These are phyloP conservation scores for Paraleonurus japonicus DNA, from an alignment of 257 asterid species.

Conservation along the genomic window DNA sequence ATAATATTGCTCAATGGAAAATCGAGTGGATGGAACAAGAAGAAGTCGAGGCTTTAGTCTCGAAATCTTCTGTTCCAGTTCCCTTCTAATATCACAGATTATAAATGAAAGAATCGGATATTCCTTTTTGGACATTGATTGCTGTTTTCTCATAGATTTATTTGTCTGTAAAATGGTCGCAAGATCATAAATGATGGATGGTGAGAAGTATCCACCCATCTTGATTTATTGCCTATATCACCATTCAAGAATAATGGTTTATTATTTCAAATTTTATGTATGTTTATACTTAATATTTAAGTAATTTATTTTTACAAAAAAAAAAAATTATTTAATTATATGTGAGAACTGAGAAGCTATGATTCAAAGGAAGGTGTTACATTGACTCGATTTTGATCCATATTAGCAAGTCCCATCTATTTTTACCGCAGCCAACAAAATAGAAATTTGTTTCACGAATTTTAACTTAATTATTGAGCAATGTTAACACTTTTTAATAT, in stretches of 20 bases:
- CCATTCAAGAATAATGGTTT: background rate
- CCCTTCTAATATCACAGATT: background rate
- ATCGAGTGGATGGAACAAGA: constrained; percentile 39
- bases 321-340: no score
- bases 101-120: background rate
- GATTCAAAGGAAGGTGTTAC: no score
- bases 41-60: constrained; percentile 21
- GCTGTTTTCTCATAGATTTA: background rate
- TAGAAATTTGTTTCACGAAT: no score
- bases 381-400: no score
- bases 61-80: constrained; percentile 18
- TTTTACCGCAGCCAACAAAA: no score
- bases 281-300: no score
- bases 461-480: no score
- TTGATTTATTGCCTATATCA: background rate
- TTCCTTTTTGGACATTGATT: background rate
- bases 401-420: no score
- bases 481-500: no score
- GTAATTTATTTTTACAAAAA: no score
- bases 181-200: background rate
- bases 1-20: constrained; percentile 32
- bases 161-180: background rate
- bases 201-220: background rate
- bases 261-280: background rate
- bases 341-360: no score